These are phyloP conservation scores for Jamesozyma lodderae DNA, from an alignment of 805 yeast species.

Conservation along the genomic window DNA sequence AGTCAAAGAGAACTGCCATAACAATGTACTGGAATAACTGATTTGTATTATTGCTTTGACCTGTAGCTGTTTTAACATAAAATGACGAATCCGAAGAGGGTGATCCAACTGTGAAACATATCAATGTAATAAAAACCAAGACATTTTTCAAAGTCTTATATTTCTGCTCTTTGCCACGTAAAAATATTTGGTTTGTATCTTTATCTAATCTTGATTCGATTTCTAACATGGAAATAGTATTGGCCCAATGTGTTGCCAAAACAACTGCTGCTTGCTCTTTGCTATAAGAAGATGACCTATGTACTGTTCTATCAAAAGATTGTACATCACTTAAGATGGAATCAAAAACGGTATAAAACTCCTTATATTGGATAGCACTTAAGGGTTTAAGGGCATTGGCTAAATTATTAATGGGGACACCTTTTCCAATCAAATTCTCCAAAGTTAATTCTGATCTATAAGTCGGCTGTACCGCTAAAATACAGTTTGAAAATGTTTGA, in stretches of 20 bases:
- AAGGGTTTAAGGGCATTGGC: slow-evolving; percentile 10
- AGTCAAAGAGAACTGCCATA: slow-evolving; percentile 14
- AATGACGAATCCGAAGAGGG: slow-evolving; percentile 11
- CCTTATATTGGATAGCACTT: slow-evolving; percentile 10
- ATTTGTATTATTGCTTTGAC: slow-evolving; percentile 11
- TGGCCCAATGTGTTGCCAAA: slow-evolving; percentile 24
- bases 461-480: slow-evolving; percentile 22
- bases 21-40: slow-evolving; percentile 27
- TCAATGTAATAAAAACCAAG: slow-evolving; percentile 19
- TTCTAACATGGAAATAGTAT: slow-evolving; percentile 46
- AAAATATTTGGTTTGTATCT: slow-evolving; percentile 27
- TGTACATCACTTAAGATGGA: slow-evolving; percentile 14
- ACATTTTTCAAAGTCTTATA: slow-evolving; percentile 31
- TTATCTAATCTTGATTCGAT: slow-evolving; percentile 45
- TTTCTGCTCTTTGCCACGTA: slow-evolving; percentile 33
- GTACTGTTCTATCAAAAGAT: slow-evolving; percentile 16
- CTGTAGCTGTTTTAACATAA: slow-evolving; percentile 11
- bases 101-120: slow-evolving; percentile 15
- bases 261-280: slow-evolving; percentile 14
- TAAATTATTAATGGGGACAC: slow-evolving; percentile 8
- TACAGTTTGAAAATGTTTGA: slow-evolving; percentile 49
- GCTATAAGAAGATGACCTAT: slow-evolving; percentile 11
- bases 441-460: slow-evolving; percentile 6
- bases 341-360: slow-evolving; percentile 13
- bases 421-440: slow-evolving; percentile 5